These are phyloP conservation scores for Trichoderma sp. DNA, from an alignment of 2,329 filamentous ascomycete genomes.

Conservation along the genomic window DNA sequence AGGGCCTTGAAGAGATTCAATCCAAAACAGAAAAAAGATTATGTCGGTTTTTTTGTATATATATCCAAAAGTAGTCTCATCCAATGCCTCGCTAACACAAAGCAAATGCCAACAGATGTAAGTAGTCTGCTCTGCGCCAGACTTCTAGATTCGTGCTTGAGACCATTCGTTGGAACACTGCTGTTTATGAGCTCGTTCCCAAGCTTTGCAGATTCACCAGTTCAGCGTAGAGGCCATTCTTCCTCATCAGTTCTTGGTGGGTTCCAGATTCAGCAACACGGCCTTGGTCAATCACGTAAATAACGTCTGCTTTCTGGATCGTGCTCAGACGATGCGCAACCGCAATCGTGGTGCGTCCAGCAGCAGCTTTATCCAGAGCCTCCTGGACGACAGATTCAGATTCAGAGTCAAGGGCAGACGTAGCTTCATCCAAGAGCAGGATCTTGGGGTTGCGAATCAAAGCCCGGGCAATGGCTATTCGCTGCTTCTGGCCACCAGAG, in stretches of 20 bases:
- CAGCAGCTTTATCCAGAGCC: conserved; percentile 76
- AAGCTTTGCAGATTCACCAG: conserved; percentile 78
- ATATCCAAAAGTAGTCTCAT: not conserved
- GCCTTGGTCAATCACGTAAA: conserved; percentile 95
- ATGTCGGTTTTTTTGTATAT: not conserved
- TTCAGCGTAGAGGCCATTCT: conserved; percentile 71
- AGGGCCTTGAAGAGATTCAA: not conserved
- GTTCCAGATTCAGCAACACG: conserved; percentile 80
- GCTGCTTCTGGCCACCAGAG: conserved; percentile 91
- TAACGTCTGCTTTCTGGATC: conserved; percentile 90
- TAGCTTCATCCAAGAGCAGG: conserved; percentile 78
- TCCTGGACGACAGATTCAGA: conserved; percentile 78
- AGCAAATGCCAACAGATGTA: not conserved
- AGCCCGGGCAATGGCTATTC: conserved; percentile 88
- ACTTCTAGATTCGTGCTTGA: not conserved
- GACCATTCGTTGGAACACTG: not conserved
- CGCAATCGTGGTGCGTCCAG: conserved; percentile 85
- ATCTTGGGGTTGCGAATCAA: conserved; percentile 89
- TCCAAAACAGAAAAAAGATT: not conserved
- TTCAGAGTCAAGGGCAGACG: conserved; percentile 72
- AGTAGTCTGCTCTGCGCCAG: not conserved
- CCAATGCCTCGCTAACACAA: not conserved
- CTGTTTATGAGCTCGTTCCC: conserved; percentile 48
- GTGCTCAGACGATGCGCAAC: conserved; percentile 90
- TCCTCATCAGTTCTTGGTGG: conserved; percentile 68